Percentiles rank a stretch among this genome's conserved stretches.
phyloP scores from a whole-genome alignment of 768 basidiomycete genomes.

The Mycena vitilis region DNA sequence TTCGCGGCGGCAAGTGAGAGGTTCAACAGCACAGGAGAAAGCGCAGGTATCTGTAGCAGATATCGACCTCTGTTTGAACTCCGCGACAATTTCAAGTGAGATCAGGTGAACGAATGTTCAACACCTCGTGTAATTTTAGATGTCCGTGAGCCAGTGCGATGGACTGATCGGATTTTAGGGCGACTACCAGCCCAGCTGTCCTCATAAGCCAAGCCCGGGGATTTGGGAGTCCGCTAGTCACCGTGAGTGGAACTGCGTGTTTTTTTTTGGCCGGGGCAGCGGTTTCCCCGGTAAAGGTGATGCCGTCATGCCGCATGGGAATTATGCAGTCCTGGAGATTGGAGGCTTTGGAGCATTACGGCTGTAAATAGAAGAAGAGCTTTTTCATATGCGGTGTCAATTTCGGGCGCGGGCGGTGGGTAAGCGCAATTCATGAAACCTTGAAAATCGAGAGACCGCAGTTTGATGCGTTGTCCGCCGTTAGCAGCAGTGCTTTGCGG shows the following conservation, averaged over 20 bases:
- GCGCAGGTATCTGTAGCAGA: neutral
- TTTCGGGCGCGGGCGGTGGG: slow-evolving; percentile 2
- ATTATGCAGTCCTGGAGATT: neutral
- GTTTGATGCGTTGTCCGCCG: neutral
- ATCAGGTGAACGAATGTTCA: slow-evolving; percentile 5
- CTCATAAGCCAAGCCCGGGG: slow-evolving; percentile 12
- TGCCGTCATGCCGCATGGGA: slow-evolving; percentile 24
- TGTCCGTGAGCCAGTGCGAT: neutral
- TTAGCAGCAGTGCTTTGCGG: neutral
- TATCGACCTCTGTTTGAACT: neutral
- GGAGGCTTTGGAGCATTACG: slow-evolving; percentile 7
- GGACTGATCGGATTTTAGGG: slow-evolving; percentile 25
- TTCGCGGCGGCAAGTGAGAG: neutral
- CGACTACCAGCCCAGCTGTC: neutral
- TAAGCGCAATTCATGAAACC: too few relatives aligned
- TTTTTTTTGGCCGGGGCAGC: slow-evolving; percentile 9
- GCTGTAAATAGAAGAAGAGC: neutral
- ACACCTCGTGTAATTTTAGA: slow-evolving; percentile 8
- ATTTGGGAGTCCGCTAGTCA: neutral
- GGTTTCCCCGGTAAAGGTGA: slow-evolving; percentile 1
- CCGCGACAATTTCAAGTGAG: neutral
- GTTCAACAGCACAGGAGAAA: neutral
- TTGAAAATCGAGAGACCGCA: neutral
- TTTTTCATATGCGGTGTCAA: slow-evolving; percentile 13
- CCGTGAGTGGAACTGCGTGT: neutral